Evolutionary conservation across 164 flowering plant species (phyloP).

Genomic region (Stephania japonica): DNA sequence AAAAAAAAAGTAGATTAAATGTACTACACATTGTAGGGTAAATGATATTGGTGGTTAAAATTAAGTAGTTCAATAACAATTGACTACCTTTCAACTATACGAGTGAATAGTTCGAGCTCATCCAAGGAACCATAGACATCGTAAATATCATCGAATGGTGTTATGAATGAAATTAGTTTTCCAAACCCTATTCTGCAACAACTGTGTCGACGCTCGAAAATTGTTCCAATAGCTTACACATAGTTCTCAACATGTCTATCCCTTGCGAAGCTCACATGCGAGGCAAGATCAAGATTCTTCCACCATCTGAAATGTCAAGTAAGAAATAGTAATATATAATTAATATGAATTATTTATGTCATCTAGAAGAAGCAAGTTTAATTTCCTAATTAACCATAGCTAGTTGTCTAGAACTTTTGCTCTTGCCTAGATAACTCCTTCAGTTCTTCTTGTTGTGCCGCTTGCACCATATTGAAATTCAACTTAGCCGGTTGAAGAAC

Average conservation of each 20-base stretch:
- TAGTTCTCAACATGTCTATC: constrained; percentile 39
- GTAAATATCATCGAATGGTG: constrained; percentile 37
- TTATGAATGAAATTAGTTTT: constrained; percentile 22
- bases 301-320: neutral
- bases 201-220: constrained; percentile 24
- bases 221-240: constrained; percentile 28
- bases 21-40: too few species aligned
- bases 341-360: neutral
- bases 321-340: too few species aligned
- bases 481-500: constrained; percentile 16
- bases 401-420: neutral
- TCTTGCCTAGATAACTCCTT: constrained; percentile 19
- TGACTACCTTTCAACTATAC: constrained; percentile 31
- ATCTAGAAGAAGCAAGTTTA: neutral
- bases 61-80: too few species aligned
- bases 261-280: constrained; percentile 31
- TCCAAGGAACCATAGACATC: constrained; percentile 41
- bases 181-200: constrained; percentile 21
- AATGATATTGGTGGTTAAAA: too few species aligned
- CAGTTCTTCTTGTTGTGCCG: constrained; percentile 20
- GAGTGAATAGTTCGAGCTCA: constrained; percentile 37
- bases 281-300: constrained; percentile 24
- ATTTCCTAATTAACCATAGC: neutral
- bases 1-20: too few species aligned
- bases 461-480: constrained; percentile 25